Evolutionary conservation across 192 early-diverging fungal genomes (phyloP).

Genomic region (Podila horticola): DNA sequence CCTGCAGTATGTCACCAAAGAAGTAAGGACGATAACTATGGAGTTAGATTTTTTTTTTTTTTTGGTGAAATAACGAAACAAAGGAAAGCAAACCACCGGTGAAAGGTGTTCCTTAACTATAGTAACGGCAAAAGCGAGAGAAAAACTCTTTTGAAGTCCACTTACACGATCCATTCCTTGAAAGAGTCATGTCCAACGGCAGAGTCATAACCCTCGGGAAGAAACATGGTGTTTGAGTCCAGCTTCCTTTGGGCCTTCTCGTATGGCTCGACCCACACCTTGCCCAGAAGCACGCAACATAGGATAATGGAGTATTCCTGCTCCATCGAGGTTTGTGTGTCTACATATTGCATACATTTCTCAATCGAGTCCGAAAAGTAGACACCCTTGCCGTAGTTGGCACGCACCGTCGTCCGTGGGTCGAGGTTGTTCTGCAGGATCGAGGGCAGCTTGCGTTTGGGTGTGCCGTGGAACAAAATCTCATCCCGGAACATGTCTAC

Average conservation of each 20-base stretch:
- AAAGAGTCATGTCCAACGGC: constrained; percentile 27
- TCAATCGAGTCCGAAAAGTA: constrained; percentile 47
- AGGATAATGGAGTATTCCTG: constrained; percentile 38
- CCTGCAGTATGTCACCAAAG: neutral
- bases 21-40: neutral
- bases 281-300: constrained; percentile 38
- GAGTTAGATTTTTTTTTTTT: neutral
- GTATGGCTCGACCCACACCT: constrained; percentile 22
- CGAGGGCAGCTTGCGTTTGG: constrained; percentile 4
- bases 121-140: neutral
- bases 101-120: neutral
- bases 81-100: neutral
- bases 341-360: constrained; percentile 48
- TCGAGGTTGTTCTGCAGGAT: constrained; percentile 42
- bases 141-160: constrained; percentile 2
- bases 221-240: constrained; percentile 9
- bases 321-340: constrained; percentile 15
- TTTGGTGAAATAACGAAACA: neutral
- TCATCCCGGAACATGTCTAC: constrained; percentile 30
- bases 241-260: constrained; percentile 13
- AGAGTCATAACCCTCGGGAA: constrained; percentile 32
- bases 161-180: constrained; percentile 51
- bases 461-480: constrained; percentile 40
- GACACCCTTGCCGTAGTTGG: constrained; percentile 40
- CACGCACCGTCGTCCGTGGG: constrained; percentile 29